Conservation (phyloP, 106 monocot genomes). For the Platanthera zijinensis region DNA sequence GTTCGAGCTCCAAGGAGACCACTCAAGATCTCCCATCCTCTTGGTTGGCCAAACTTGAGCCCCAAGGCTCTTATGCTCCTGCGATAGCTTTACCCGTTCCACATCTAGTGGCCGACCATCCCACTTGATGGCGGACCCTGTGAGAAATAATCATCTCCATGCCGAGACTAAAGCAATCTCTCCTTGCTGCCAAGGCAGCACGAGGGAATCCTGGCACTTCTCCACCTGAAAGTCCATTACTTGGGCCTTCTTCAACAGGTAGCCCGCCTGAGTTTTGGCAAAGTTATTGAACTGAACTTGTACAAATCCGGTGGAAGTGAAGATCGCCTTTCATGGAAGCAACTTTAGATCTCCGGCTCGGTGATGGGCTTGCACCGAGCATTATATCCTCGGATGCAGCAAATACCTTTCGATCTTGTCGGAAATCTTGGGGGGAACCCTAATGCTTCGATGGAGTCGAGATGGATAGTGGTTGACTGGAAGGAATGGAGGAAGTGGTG, state of each 20-base stretch:
- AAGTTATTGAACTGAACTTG: slow-evolving; percentile 73
- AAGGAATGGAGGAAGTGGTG: slow-evolving; percentile 59
- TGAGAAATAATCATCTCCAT: slow-evolving; percentile 90
- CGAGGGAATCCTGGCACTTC: too few relatives aligned
- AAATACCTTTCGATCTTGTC: slow-evolving; percentile 68
- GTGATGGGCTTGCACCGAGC: slow-evolving; percentile 33
- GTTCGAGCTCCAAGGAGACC: too few relatives aligned
- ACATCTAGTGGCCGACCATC: too few relatives aligned
- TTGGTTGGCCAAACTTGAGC: too few relatives aligned
- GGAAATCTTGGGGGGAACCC: slow-evolving; percentile 41
- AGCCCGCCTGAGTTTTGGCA: slow-evolving; percentile 78
- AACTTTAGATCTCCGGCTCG: slow-evolving; percentile 32
- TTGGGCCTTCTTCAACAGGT: slow-evolving; percentile 73
- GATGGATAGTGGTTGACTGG: slow-evolving; percentile 43
- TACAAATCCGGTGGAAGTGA: slow-evolving; percentile 47
- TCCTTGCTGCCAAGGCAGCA: slow-evolving; percentile 32
- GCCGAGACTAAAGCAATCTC: slow-evolving; percentile 77
- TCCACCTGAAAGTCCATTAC: slow-evolving; percentile 66
- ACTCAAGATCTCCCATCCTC: too few relatives aligned
- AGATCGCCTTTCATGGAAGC: slow-evolving; percentile 43
- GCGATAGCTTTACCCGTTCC: too few relatives aligned
- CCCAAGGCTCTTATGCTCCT: too few relatives aligned
- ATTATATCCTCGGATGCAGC: slow-evolving; percentile 66
- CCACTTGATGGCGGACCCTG: too few relatives aligned
- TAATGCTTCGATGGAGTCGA: slow-evolving; percentile 77